phyloP scores from a whole-genome alignment of 225 moss, liverwort and hornwort species.

The Straminergon stramineum region DNA sequence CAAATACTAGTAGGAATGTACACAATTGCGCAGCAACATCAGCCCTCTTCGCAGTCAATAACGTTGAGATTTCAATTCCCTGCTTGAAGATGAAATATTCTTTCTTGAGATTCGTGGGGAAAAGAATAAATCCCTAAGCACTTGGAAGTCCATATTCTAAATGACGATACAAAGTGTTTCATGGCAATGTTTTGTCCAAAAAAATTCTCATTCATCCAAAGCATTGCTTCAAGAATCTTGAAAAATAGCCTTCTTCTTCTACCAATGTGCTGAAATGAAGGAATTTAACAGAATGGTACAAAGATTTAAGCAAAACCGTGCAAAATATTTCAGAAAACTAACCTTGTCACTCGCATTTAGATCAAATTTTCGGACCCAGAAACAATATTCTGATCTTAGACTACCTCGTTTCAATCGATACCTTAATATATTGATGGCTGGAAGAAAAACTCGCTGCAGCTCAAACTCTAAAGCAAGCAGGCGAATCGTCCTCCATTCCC shows the following conservation, averaged over 20 bases:
- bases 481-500: background rate
- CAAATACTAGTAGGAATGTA: background rate
- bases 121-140: background rate
- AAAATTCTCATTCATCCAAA: background rate
- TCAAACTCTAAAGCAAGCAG: background rate
- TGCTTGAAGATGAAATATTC: background rate
- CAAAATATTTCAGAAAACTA: background rate
- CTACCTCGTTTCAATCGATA: background rate
- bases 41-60: background rate
- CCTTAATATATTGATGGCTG: background rate
- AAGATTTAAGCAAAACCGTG: background rate
- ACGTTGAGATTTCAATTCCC: background rate
- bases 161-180: background rate
- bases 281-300: background rate
- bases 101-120: background rate
- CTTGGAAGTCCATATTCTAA: background rate
- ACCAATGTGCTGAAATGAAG: background rate
- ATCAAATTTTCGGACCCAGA: background rate
- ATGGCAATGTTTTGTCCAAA: background rate
- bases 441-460: background rate
- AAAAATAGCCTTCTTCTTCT: background rate
- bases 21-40: background rate
- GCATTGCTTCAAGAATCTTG: background rate
- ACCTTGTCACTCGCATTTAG: background rate
- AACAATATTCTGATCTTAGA: background rate